Percentiles rank a stretch among this genome's conserved stretches.
Evolutionary conservation across 2,329 filamentous ascomycete genomes (phyloP).

Genomic region (Beauveria scarabaeidicola): DNA sequence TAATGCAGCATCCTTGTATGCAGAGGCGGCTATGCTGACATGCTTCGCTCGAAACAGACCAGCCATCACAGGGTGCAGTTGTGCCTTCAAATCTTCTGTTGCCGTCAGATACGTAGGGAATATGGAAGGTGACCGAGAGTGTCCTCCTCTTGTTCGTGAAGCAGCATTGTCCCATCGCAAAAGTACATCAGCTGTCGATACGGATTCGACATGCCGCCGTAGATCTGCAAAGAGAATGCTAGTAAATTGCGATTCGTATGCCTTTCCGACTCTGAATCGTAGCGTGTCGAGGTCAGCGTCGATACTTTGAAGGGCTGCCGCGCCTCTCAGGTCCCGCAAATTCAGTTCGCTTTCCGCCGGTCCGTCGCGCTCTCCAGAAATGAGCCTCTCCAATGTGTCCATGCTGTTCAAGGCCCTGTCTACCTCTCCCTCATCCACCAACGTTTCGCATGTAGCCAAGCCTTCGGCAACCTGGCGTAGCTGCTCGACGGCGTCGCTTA

Average conservation of each 20-base stretch:
- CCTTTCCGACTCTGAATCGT: constrained; percentile 73
- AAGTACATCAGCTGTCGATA: constrained; percentile 65
- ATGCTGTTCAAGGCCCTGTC: constrained; percentile 73
- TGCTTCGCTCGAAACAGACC: constrained; percentile 78
- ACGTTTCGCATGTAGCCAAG: constrained; percentile 65
- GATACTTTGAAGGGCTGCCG: constrained; percentile 73
- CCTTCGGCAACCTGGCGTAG: constrained; percentile 69
- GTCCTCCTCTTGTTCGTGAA: constrained; percentile 62
- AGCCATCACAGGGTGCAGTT: constrained; percentile 61
- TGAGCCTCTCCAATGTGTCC: constrained; percentile 68
- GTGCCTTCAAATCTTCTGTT: constrained; percentile 59
- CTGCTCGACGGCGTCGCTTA: constrained; percentile 77
- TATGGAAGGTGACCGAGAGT: constrained; percentile 56
- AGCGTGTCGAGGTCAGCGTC: constrained; percentile 68
- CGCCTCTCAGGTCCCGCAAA: constrained; percentile 62
- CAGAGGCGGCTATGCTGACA: constrained; percentile 70
- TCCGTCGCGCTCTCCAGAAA: constrained; percentile 58
- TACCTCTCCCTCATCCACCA: constrained; percentile 77
- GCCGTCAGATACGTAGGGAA: constrained; percentile 73
- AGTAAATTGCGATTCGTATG: constrained; percentile 75
- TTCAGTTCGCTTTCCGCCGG: constrained; percentile 22
- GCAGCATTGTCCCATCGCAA: constrained; percentile 77
- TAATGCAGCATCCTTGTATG: constrained; percentile 75
- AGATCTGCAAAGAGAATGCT: constrained; percentile 71
- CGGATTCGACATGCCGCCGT: constrained; percentile 66